A percentile compares a stretch with the other conserved stretches of the same genome.
phyloP scores from a whole-genome alignment of 2,329 filamentous ascomycete species.

The Lecanicillium sp. region DNA sequence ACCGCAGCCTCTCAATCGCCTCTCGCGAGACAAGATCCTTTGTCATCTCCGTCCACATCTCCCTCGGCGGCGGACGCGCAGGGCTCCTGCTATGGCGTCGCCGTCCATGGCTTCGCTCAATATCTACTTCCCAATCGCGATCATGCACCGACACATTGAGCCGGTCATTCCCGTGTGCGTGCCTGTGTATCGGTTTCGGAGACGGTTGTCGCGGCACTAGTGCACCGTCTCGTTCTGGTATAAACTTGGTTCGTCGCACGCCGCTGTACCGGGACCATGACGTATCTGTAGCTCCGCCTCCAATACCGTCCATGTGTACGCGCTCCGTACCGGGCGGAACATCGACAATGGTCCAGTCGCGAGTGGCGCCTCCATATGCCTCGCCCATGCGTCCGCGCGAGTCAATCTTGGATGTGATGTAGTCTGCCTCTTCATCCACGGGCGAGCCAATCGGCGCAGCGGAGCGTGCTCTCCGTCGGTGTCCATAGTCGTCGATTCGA shows the following conservation, averaged over 20 bases:
- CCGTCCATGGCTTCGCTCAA: constrained; percentile 48
- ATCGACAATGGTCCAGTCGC: constrained; percentile 75
- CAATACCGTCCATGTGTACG: constrained; percentile 72
- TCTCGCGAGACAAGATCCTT: constrained; percentile 84
- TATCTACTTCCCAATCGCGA: constrained; percentile 39
- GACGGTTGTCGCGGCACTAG: constrained; percentile 8
- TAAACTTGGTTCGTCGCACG: constrained; percentile 64
- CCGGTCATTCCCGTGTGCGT: constrained; percentile 21
- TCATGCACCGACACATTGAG: constrained; percentile 39
- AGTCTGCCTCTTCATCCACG: constrained; percentile 53
- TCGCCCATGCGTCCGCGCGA: constrained; percentile 61
- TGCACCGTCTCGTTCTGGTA: constrained; percentile 53
- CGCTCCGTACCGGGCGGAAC: constrained; percentile 76
- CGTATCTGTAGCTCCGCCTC: constrained; percentile 67
- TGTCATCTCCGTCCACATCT: constrained; percentile 95
- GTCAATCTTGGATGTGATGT: constrained; percentile 48
- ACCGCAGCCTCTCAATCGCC: constrained; percentile 76
- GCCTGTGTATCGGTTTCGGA: constrained; percentile 12
- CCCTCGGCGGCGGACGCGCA: constrained; percentile 39
- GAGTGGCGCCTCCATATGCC: constrained; percentile 64
- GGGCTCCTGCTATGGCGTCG: constrained; percentile 26
- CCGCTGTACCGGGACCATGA: constrained; percentile 75
- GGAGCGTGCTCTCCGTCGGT: constrained; percentile 43
- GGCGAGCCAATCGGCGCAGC: constrained; percentile 34
- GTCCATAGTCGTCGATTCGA: constrained; percentile 32